Evolutionary conservation across 2,329 filamentous ascomycete species (phyloP).

Genomic region (Sarocladium kiliense): DNA sequence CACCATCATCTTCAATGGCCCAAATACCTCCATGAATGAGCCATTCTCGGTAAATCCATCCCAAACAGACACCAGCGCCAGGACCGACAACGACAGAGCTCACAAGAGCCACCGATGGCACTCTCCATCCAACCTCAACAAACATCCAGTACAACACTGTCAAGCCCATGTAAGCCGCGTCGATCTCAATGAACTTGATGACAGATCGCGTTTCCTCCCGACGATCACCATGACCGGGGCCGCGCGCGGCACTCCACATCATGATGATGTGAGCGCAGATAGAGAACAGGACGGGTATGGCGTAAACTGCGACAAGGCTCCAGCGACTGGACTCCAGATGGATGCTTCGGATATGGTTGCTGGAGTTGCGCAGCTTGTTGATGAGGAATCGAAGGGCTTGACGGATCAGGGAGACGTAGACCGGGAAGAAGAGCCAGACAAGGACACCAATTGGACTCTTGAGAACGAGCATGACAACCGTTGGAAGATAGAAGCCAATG

Average conservation of each 20-base stretch:
- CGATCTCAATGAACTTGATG: conserved; percentile 40
- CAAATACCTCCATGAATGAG: conserved; percentile 22
- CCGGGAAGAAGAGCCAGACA: conserved; percentile 48
- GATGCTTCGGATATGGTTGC: conserved; percentile 22
- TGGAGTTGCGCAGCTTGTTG: conserved; percentile 16
- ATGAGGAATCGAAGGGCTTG: conserved; percentile 26
- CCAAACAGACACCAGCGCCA: conserved; percentile 31
- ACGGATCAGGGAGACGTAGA: conserved; percentile 41
- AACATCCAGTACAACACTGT: conserved; percentile 50
- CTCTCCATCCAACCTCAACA: conserved; percentile 42
- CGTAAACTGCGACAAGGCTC: conserved; percentile 37
- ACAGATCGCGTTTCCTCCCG: conserved; percentile 44
- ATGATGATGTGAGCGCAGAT: conserved; percentile 36
- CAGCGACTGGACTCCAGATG: conserved; percentile 38
- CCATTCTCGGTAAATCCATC: conserved; percentile 34
- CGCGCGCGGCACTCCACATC: conserved; percentile 30
- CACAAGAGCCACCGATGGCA: conserved; percentile 25
- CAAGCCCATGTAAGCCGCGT: conserved; percentile 37
- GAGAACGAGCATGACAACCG: conserved; percentile 39
- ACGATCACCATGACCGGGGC: conserved; percentile 33
- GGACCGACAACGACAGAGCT: conserved; percentile 29
- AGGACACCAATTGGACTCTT: conserved; percentile 30
- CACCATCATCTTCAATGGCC: conserved; percentile 10
- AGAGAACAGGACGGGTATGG: conserved; percentile 38
- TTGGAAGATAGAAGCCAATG: conserved; percentile 42